Conservation (phyloP, 176 grass and related monocot genomes). For the Eragrostis curvula region DNA sequence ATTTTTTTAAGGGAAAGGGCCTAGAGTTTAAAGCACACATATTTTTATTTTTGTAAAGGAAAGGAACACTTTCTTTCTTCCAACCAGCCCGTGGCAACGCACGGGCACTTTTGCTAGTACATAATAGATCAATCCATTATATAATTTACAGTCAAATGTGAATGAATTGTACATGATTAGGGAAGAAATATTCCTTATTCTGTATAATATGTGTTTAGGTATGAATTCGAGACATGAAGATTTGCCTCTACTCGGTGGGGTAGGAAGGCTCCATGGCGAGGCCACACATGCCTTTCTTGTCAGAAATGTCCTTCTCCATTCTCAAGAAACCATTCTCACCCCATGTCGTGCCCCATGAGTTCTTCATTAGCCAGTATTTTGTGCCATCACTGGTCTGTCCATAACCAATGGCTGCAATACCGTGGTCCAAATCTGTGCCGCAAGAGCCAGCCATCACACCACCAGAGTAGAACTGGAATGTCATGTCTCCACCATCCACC, state of each 20-base stretch:
- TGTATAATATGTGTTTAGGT: too few relatives aligned
- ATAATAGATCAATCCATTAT: too few relatives aligned
- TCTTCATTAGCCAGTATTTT: constrained; percentile 31
- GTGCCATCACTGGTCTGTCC: not conserved
- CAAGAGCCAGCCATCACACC: constrained; percentile 9
- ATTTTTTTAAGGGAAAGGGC: too few relatives aligned
- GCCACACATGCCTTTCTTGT: constrained; percentile 12
- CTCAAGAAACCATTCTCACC: constrained; percentile 18
- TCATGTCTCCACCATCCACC: not conserved
- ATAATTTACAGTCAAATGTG: too few relatives aligned
- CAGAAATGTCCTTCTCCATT: constrained; percentile 15
- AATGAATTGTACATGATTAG: too few relatives aligned
- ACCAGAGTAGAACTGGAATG: not conserved
- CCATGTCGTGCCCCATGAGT: constrained; percentile 35
- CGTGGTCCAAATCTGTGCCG: not conserved
- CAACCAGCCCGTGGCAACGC: too few relatives aligned
- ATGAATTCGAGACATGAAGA: not conserved
- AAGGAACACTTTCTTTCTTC: too few relatives aligned
- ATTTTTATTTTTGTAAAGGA: too few relatives aligned
- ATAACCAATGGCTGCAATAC: not conserved
- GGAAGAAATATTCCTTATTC: not conserved
- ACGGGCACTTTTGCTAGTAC: too few relatives aligned
- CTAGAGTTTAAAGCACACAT: too few relatives aligned
- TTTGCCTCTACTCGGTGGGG: not conserved
- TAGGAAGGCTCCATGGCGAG: not conserved